Evolutionary conservation across 306 rosid species (phyloP), one percentile per base, ranked within the genome.

Genomic region (Malus sylvestris): DNA sequence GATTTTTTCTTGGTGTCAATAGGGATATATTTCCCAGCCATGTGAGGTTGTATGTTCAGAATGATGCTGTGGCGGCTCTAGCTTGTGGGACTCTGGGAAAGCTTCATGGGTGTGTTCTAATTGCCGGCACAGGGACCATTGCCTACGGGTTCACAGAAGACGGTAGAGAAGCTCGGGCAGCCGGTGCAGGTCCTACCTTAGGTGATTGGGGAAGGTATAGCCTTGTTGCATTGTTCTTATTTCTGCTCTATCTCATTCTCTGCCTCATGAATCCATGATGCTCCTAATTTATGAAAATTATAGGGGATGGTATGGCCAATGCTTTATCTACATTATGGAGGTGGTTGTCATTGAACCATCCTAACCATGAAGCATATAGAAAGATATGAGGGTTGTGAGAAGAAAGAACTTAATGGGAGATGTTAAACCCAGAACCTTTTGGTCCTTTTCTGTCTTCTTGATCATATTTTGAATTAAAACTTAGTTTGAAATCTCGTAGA

Each of bases 171-270:
- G 98, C 98, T 63, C 82, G 96, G 80, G 91, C 98, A 72, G 97
- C 97, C 1, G 98, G 98, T 32, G 97, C 97, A 49, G 98, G 98
- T 60, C 98, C 97, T 40, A 90, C 89, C 76, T 84, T 94, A 80
- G 98, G 98, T 85, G 98, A 94, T 81, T 91, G 98, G 97, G 98
- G 98, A 85, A 94, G 98, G 98, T 94, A 78, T 71, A 25, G n/a
- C 29, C 52, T 60, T 46, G 25, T 46, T 3, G 15, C 13, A 23
- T 19, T 65, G 45, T 15, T 44, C 45, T 67, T n/a, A n/a, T 63
- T 29, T 84, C 38, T 22, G 19, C 44, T 49, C 22, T 74, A 46
- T 63, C 12, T 67, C 55, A 32, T 12, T 60, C 33, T 61, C 18
- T 61, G 20, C 66, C 68, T 15, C 6, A 29, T 32, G 68, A 63